Evolutionary conservation across 345 rosid genomes (phyloP), one percentile per base, ranked within the genome.

Genomic region (Linum lewisii): DNA sequence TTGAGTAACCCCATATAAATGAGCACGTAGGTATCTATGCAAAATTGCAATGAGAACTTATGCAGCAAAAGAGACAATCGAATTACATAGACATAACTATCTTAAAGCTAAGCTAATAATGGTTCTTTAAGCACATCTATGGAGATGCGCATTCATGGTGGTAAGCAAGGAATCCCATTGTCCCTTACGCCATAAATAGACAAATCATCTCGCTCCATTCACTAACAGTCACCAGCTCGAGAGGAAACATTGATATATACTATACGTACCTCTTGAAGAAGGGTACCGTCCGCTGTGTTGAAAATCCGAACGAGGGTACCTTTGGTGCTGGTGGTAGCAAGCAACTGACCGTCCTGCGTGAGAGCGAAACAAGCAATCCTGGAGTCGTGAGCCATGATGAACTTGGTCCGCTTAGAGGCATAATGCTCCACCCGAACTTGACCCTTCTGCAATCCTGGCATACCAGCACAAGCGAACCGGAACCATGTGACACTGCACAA

Each of bases 361-460:
- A 93, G 81, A 2, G 92, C 80, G 1, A 93, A 87, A 79, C 95
- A 87, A 2, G 97, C 86, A 29, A 87, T 89, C 77, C 95, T 76
- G 1, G 97, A 93, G 74, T 93, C 97, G 62, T 93, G 99, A 14
- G 99, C 97, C 95, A 82, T 81, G 29, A 89, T 66, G 57, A 89
- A 93, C 72, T 93, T 89, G 7, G 97, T 89, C 67, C 97, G 78
- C 67, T 84, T 89, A 1, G 92, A 78, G 0, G 85, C 90, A 32
- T 89, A 89, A 61, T 87, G 99, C 73, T 93, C 99, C 5, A 84
- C 84, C 67, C 97, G 71, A 59, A 93, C 94, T 67, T 87, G 97
- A 0, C 97, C 95, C 72, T 89, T 93, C 74, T 83, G 90, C 79
- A 89, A 69, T 10, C 97, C 97, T 0, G 92, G 37, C 92, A 93